Evolutionary conservation across 495 filamentous ascomycete species (phyloP).

Genomic region (Glarea lozoyensis): DNA sequence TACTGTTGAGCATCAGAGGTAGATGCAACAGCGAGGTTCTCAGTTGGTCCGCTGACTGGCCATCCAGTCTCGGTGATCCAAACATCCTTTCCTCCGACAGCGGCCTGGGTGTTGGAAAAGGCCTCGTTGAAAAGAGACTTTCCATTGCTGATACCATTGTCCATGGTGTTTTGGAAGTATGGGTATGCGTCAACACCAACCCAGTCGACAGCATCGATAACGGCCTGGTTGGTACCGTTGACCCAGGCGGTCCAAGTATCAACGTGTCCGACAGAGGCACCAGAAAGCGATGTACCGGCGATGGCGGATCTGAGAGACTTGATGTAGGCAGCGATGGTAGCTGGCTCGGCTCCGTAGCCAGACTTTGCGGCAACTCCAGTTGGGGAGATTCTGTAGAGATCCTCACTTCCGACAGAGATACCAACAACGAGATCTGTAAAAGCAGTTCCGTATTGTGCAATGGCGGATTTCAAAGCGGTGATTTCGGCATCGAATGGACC

Average conservation of each 20-base stretch:
- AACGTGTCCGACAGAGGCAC: conserved; percentile 67
- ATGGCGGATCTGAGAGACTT: conserved; percentile 50
- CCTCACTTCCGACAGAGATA: conserved; percentile 87
- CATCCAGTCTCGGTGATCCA: conserved; percentile 92
- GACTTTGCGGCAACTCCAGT: conserved; percentile 36
- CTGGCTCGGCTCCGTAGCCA: conserved; percentile 50
- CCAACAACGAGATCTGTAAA: conserved; percentile 62
- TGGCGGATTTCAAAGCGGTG: conserved; percentile 54
- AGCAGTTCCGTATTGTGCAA: conserved; percentile 48
- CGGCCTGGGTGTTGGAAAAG: conserved; percentile 45
- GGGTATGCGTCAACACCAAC: conserved; percentile 70
- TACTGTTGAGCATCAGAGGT: conserved; percentile 64
- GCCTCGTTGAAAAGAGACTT: conserved; percentile 55
- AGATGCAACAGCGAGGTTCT: conserved; percentile 54
- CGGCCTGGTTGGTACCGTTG: conserved; percentile 60
- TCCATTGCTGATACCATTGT: conserved; percentile 54
- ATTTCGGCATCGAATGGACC: conserved; percentile 58
- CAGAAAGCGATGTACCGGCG: conserved; percentile 44
- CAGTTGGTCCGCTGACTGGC: conserved; percentile 57
- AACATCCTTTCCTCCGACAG: conserved; percentile 57
- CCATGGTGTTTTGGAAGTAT: conserved; percentile 63
- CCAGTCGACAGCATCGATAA: conserved; percentile 65
- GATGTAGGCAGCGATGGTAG: conserved; percentile 56
- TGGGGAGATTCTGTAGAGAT: conserved; percentile 73
- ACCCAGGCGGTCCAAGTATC: conserved; percentile 89